These are phyloP conservation scores for Mycena rosella DNA, from an alignment of 768 basidiomycete species.

Conservation along the genomic window DNA sequence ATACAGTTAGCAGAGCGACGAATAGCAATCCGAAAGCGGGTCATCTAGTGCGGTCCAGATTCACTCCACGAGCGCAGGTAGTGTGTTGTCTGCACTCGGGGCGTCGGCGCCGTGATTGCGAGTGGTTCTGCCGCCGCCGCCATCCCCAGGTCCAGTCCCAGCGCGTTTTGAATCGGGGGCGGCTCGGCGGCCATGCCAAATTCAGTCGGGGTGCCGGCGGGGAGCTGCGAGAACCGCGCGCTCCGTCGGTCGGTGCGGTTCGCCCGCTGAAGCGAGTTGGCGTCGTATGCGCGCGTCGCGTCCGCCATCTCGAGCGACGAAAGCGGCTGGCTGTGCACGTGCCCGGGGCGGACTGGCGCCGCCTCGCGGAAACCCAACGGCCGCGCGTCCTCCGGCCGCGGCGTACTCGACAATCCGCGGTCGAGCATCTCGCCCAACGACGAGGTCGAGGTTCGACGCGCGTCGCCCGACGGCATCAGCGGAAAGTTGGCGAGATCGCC, in stretches of 20 bases:
- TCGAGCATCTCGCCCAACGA: constrained; percentile 6
- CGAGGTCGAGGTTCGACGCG: neutral
- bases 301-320: neutral
- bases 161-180: constrained; percentile 29
- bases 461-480: neutral
- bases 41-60: neutral
- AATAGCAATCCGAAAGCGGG: constrained; percentile 9
- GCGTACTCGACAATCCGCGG: constrained; percentile 23
- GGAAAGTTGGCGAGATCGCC: constrained; percentile 25
- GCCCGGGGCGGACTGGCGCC: neutral
- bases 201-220: neutral
- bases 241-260: constrained; percentile 17
- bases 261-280: constrained; percentile 10
- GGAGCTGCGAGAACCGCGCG: constrained; percentile 27
- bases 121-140: constrained; percentile 11
- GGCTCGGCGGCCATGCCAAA: neutral
- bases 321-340: constrained; percentile 29
- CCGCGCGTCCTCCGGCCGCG: constrained; percentile 5
- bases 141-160: constrained; percentile 33
- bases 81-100: constrained; percentile 28
- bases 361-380: constrained; percentile 23
- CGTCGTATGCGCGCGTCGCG: neutral
- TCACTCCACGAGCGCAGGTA: constrained; percentile 29
- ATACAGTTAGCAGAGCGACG: constrained; percentile 27
- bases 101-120: constrained; percentile 33